Evolutionary conservation across 768 basidiomycete genomes (phyloP), one percentile per base, ranked within the genome.

Genomic region (Epithele typhae): DNA sequence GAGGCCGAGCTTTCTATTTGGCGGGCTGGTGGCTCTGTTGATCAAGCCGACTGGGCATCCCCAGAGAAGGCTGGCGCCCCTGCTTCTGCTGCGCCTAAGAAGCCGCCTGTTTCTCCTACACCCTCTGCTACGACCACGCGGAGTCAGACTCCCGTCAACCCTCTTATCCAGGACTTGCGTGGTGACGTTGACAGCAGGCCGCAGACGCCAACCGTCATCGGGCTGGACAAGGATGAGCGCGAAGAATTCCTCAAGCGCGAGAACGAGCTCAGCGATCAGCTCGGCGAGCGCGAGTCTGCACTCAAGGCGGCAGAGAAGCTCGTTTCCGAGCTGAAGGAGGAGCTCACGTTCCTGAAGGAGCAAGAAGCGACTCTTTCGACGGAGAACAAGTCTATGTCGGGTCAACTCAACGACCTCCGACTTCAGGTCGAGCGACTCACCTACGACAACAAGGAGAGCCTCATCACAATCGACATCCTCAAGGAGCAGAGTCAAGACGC

Each of bases 161-260:
- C 87, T 46, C 69, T 72, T 39, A 67, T 91, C 25, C 84, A 92
- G 59, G 76, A 85, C 37, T 67, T 92, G 43, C 73, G 84, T 41
- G 70, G 73, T 1, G 90, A 89, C 32, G 61, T 87, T 32, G 84
- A 87, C 48, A 91, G 87, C 60, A 73, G 96, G 46, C 93, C 95
- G 21, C 87, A 90, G 62, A 98, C 96, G 14, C 96, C 95, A 12
- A 90, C 89, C 6, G 87, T 87, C 34, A 75, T 87, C 44, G 83
- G 84, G 18, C 64, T 98, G 55, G 94, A 96, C 54, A 92, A 93
- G 72, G 96, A 98, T 59, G 96, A 99, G 69, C 73, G 94, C 48
- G 96, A 99, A 55, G 96, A 98, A 43, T 99, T 98, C 77, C 68
- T 99, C 67, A 83, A 81, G 63, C 69, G 96, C 51, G 96, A 99